Percentiles rank a stretch among this genome's conserved stretches.
Conservation (phyloP, 148 eudicot genomes). For the Nepenthes mirabilis region DNA sequence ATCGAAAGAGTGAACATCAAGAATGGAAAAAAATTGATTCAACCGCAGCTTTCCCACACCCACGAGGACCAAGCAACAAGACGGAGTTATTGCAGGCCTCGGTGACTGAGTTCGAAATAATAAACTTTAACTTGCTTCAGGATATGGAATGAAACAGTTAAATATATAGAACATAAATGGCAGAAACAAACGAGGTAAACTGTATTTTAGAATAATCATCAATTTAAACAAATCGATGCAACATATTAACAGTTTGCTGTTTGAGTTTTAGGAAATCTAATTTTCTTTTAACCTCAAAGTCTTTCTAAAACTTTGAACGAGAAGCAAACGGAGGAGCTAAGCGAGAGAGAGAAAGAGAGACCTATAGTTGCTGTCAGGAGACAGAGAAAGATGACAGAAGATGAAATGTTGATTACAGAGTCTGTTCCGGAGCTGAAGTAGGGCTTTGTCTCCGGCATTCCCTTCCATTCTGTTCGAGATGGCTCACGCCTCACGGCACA, state of each 20-base stretch:
- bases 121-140: slow-evolving; percentile 75
- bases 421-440: slow-evolving; percentile 36
- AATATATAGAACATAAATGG: too few relatives aligned
- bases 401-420: slow-evolving; percentile 44
- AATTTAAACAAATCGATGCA: too few relatives aligned
- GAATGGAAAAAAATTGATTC: neutral
- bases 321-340: neutral
- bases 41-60: slow-evolving; percentile 75
- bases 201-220: too few relatives aligned
- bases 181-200: too few relatives aligned
- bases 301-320: neutral
- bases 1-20: neutral
- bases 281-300: too few relatives aligned
- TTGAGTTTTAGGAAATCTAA: too few relatives aligned
- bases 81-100: slow-evolving; percentile 89
- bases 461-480: slow-evolving; percentile 4
- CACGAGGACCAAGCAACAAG: slow-evolving; percentile 90
- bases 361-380: slow-evolving; percentile 66
- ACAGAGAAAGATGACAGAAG: slow-evolving; percentile 28
- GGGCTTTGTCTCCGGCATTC: slow-evolving; percentile 42
- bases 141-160: neutral
- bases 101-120: slow-evolving; percentile 58
- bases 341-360: neutral
- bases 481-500: too few relatives aligned
- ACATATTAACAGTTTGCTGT: too few relatives aligned